These are phyloP conservation scores for Xerocomus spinulosus DNA, from an alignment of 768 basidiomycete genomes.

Conservation along the genomic window DNA sequence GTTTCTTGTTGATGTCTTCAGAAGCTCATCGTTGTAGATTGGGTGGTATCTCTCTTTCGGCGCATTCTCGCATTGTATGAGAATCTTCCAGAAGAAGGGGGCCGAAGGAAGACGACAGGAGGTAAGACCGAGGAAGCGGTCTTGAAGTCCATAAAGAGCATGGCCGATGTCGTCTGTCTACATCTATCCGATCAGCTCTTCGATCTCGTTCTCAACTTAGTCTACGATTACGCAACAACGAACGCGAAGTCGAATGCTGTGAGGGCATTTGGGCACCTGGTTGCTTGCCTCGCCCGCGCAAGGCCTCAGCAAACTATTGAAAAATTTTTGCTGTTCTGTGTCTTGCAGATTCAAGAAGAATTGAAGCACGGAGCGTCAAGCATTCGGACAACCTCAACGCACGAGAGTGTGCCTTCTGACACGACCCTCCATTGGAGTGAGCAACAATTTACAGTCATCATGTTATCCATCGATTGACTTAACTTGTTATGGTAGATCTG, in stretches of 20 bases:
- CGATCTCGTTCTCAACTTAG: constrained; percentile 78
- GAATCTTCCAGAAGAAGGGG: constrained; percentile 93
- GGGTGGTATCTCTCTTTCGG: constrained; percentile 74
- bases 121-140: constrained; percentile 76
- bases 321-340: constrained; percentile 77
- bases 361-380: constrained; percentile 88
- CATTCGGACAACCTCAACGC: constrained; percentile 71
- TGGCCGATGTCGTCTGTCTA: constrained; percentile 75
- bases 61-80: constrained; percentile 80
- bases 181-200: constrained; percentile 65
- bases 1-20: not conserved
- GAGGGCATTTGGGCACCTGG: constrained; percentile 81
- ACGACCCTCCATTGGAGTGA: constrained; percentile 92
- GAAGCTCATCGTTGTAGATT: constrained; percentile 44
- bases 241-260: constrained; percentile 92
- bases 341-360: constrained; percentile 75
- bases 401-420: constrained; percentile 72
- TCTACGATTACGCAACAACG: constrained; percentile 83
- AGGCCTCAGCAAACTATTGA: constrained; percentile 70
- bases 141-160: constrained; percentile 73
- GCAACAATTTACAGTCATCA: constrained; percentile 17
- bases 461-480: not conserved
- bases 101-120: constrained; percentile 77
- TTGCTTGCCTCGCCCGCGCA: constrained; percentile 78
- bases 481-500: constrained; percentile 48